Conservation (phyloP, 768 basidiomycete genomes). For the Naganishia randhawae region DNA sequence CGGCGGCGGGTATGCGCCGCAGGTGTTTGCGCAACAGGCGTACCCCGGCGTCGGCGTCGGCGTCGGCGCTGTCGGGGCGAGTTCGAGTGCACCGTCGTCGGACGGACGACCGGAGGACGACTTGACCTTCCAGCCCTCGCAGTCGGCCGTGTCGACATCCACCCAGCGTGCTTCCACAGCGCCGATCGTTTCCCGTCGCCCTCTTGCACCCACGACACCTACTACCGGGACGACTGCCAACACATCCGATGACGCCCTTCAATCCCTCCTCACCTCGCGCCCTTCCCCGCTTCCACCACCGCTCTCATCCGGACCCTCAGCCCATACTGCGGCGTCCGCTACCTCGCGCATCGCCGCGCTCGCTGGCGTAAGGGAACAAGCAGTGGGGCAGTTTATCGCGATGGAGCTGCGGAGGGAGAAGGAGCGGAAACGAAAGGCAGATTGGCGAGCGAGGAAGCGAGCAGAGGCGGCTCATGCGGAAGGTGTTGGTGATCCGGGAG, state of each 20-base stretch:
- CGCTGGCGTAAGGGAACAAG: background rate
- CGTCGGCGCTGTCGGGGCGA: background rate
- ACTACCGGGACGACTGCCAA: background rate
- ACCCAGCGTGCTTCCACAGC: background rate
- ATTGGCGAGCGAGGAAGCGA: constrained; percentile 11
- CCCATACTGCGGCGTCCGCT: background rate
- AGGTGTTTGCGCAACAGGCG: background rate
- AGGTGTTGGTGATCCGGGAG: background rate
- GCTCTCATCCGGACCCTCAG: background rate
- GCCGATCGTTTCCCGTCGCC: background rate
- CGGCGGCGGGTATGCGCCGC: background rate
- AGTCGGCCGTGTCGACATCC: background rate
- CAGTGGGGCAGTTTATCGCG: constrained; percentile 4
- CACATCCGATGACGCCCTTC: background rate
- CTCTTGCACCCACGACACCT: background rate
- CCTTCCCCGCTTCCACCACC: background rate
- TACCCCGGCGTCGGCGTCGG: background rate
- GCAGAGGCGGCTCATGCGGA: background rate
- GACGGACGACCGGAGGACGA: background rate
- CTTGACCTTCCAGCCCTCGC: background rate
- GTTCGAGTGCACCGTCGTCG: background rate
- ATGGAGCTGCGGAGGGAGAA: constrained; percentile 5
- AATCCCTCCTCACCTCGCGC: background rate
- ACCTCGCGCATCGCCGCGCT: background rate
- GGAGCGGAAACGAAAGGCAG: constrained; percentile 12